Evolutionary conservation across 345 rosid species (phyloP), one percentile per base, ranked within the genome.

Genomic region (Linum lewisii): DNA sequence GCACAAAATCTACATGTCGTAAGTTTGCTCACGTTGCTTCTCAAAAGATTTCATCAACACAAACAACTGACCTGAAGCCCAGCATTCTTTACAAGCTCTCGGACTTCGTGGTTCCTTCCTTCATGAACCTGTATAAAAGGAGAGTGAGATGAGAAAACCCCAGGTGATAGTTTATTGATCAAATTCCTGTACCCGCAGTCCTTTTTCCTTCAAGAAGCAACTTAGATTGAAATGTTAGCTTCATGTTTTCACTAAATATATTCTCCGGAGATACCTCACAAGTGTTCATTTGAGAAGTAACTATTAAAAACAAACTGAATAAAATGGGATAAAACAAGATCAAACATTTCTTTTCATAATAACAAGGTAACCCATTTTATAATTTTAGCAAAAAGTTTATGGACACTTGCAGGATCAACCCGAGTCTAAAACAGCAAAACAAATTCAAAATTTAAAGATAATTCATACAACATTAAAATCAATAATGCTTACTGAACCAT

Each of bases 61-160:
- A n/a, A n/a, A 51, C 81, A 78, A 59, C 87, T 73, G 69, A 85
- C 99, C 97, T 89, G 82, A 72, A 93, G 89, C 66, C 94, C 94
- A n/a, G 91, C 91, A 69, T 81, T 81, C 80, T 93, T 93, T 72
- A 93, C 86, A 54, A 93, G 79, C 81, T 88, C 99, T 57, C 95
- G 81, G 54, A 93, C 97, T 78, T 89, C 97, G 60, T 89, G 99
- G 66, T 87, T 89, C 68, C 95, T 85, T 57, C 99, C 99, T 78
- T 93, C 95, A 63, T 88, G 91, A 77, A 93, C 97, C 99, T 89
- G 82, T 71, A 71, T 10, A 13, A 42, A 38, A 59, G 15, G 38
- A 38, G 51, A 62, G 57, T 24, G 23, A 25, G 29, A 24, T 50
- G 55, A 23, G 20, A 18, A 10, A 32, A 19, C 25, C 16, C 11